These are phyloP conservation scores for Triticum turgidum DNA, from an alignment of 176 grass and related monocot genomes.

Conservation along the genomic window DNA sequence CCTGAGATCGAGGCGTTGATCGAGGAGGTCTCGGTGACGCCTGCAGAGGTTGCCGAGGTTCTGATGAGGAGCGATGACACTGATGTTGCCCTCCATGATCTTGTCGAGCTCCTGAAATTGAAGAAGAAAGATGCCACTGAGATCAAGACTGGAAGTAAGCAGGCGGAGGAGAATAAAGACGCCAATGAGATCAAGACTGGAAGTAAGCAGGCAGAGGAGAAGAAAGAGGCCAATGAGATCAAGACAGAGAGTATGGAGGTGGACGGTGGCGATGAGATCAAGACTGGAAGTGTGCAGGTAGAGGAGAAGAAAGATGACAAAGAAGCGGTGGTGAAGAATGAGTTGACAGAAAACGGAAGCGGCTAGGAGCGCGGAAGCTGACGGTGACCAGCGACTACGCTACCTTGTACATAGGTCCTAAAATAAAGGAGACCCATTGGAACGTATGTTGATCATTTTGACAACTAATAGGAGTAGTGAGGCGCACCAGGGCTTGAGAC, in stretches of 20 bases:
- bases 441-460: background rate
- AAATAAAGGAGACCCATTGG: background rate
- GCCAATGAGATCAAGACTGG: slow-evolving; percentile 17
- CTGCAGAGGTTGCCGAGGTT: slow-evolving; percentile 70
- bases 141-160: slow-evolving; percentile 17
- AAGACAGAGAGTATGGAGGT: background rate
- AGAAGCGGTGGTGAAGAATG: slow-evolving; percentile 14
- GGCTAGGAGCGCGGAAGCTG: background rate
- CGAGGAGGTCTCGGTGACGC: slow-evolving; percentile 44
- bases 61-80: slow-evolving; percentile 63
- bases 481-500: too few relatives aligned
- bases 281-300: background rate
- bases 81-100: slow-evolving; percentile 36
- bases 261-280: background rate
- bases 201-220: background rate
- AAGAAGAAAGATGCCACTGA: slow-evolving; percentile 36
- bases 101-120: slow-evolving; percentile 43
- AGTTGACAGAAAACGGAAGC: background rate
- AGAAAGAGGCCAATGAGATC: slow-evolving; percentile 28
- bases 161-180: slow-evolving; percentile 19
- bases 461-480: background rate
- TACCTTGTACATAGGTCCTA: background rate
- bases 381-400: background rate
- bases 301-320: slow-evolving; percentile 13
- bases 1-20: slow-evolving; percentile 51